These are phyloP conservation scores for Pachysolen tannophilus DNA, from an alignment of 805 yeast genomes.

Conservation along the genomic window DNA sequence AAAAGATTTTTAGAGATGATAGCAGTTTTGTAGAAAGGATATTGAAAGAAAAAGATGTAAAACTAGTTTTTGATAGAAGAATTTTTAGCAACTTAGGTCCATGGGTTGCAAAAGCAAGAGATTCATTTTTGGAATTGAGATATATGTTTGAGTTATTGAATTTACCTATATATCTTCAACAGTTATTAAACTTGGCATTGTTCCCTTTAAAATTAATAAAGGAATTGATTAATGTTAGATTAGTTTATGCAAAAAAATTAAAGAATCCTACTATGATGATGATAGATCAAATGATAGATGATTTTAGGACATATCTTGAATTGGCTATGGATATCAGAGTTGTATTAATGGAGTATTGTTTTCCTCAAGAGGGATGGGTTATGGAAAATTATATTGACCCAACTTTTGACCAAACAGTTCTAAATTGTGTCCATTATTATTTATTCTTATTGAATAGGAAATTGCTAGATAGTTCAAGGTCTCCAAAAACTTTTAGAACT, in stretches of 20 bases:
- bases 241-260: constrained; percentile 69
- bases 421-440: constrained; percentile 67
- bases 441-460: constrained; percentile 68
- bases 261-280: constrained; percentile 88
- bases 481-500: constrained; percentile 59
- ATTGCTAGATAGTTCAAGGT: constrained; percentile 65
- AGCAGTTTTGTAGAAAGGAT: constrained; percentile 75
- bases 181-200: constrained; percentile 53
- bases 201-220: constrained; percentile 77
- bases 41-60: constrained; percentile 72
- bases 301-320: constrained; percentile 68
- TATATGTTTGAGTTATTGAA: constrained; percentile 58
- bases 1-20: constrained; percentile 46
- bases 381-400: constrained; percentile 57
- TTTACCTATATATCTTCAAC: constrained; percentile 64
- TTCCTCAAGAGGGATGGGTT: constrained; percentile 63
- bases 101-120: constrained; percentile 74
- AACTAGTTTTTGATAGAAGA: constrained; percentile 60
- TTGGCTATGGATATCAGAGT: constrained; percentile 70
- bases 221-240: constrained; percentile 67
- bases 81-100: constrained; percentile 66
- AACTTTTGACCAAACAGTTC: constrained; percentile 52
- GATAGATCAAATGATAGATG: constrained; percentile 90
- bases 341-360: constrained; percentile 52
- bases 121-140: constrained; percentile 56